Evolutionary conservation across 176 grass and related monocot genomes (phyloP).

Genomic region (Musa schizocarpa): DNA sequence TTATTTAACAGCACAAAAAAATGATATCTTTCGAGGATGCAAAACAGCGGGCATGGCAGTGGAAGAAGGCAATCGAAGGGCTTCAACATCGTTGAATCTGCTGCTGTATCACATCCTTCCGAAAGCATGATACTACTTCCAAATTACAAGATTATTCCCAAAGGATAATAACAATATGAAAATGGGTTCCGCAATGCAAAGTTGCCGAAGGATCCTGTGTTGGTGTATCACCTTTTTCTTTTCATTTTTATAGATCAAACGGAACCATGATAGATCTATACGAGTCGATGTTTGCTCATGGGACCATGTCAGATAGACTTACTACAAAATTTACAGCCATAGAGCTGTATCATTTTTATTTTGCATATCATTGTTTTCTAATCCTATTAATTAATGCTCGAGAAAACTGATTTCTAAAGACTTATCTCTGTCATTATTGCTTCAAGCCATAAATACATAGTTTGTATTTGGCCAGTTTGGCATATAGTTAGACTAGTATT

Average conservation of each 20-base stretch:
- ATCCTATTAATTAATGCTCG: background rate
- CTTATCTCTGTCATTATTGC: no score
- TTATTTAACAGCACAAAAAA: slow-evolving; percentile 74
- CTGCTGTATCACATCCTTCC: background rate
- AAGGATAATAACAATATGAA: no score
- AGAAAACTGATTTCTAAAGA: background rate
- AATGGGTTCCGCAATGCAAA: background rate
- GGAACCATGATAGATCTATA: background rate
- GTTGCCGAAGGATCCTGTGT: background rate
- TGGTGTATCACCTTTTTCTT: background rate
- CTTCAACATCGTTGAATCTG: slow-evolving; percentile 43
- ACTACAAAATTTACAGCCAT: background rate
- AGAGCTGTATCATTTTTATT: background rate
- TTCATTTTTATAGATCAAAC: background rate
- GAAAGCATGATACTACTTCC: background rate
- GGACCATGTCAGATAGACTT: background rate
- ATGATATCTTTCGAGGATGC: slow-evolving; percentile 76
- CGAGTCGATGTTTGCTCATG: background rate
- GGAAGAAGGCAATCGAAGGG: slow-evolving; percentile 95
- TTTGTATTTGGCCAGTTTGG: no score
- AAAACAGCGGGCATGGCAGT: slow-evolving; percentile 85
- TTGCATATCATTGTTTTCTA: background rate
- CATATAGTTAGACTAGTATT: no score
- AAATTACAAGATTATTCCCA: no score
- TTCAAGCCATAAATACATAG: no score